Evolutionary conservation across 306 rosid genomes (phyloP).

Genomic region (Potentilla sterilis): DNA sequence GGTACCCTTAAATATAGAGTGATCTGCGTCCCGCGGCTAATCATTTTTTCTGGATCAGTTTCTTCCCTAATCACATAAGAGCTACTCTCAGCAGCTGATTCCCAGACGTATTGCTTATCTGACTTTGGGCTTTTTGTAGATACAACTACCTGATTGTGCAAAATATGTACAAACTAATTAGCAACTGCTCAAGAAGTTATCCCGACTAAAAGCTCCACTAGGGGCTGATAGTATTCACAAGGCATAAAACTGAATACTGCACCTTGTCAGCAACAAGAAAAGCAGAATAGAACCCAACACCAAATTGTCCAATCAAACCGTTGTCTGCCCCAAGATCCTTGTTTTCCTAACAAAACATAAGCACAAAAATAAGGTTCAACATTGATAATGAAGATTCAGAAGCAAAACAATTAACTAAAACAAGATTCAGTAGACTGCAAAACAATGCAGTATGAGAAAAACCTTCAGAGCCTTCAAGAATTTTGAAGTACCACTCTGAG

Average conservation of each 20-base stretch:
- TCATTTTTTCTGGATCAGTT: constrained; percentile 75
- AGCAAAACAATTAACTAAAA: neutral
- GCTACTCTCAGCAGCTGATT: constrained; percentile 84
- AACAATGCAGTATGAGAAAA: neutral
- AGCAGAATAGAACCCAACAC: constrained; percentile 97
- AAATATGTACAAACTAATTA: constrained; percentile 30
- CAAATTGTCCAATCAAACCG: constrained; percentile 92
- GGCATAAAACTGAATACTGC: constrained; percentile 10
- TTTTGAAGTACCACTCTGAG: constrained; percentile 99
- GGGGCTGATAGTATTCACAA: neutral
- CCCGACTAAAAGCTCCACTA: constrained; percentile 9
- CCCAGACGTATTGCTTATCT: constrained; percentile 90
- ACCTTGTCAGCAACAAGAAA: constrained; percentile 99
- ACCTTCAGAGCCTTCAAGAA: constrained; percentile 95
- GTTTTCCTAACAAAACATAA: constrained; percentile 58
- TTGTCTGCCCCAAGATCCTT: constrained; percentile 88
- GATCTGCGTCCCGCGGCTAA: constrained; percentile 87
- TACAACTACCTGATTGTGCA: constrained; percentile 69
- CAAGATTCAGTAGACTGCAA: neutral
- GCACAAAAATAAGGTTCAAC: neutral
- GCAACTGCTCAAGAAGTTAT: constrained; percentile 4
- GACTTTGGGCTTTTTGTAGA: constrained; percentile 95
- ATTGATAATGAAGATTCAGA: neutral
- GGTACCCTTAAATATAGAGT: constrained; percentile 78
- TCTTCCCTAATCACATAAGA: constrained; percentile 87